Evolutionary conservation across 2,329 filamentous ascomycete species (phyloP).

Genomic region (Elsinoe batatas): DNA sequence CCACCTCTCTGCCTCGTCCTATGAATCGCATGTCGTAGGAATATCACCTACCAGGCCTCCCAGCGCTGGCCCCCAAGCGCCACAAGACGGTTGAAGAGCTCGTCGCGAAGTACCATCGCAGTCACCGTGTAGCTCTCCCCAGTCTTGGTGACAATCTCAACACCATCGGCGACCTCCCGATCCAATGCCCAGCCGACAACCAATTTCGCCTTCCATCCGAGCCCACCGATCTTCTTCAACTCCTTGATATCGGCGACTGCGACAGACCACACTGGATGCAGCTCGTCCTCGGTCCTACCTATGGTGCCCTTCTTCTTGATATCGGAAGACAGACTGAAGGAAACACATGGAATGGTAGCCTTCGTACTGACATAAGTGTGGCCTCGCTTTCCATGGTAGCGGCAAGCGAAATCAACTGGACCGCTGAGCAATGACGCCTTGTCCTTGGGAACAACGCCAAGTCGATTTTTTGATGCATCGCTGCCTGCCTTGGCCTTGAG

Average conservation of each 20-base stretch:
- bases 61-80: constrained; percentile 27
- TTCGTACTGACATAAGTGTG: constrained; percentile 60
- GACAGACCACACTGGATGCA: constrained; percentile 57
- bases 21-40: too few relatives aligned
- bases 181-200: constrained; percentile 71
- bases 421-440: constrained; percentile 42
- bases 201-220: constrained; percentile 78
- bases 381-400: constrained; percentile 61
- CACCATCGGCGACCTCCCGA: constrained; percentile 63
- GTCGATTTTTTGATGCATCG: constrained; percentile 55
- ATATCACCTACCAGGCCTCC: too few relatives aligned
- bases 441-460: constrained; percentile 55
- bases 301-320: constrained; percentile 33
- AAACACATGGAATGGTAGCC: constrained; percentile 57
- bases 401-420: constrained; percentile 65
- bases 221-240: constrained; percentile 67
- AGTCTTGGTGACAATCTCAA: constrained; percentile 53
- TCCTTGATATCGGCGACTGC: constrained; percentile 62
- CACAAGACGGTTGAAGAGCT: constrained; percentile 70
- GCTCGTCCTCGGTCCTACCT: constrained; percentile 40
- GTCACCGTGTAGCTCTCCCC: constrained; percentile 54
- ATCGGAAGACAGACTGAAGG: constrained; percentile 49
- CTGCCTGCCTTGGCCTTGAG: constrained; percentile 56
- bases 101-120: constrained; percentile 61
- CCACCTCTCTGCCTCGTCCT: too few relatives aligned